Evolutionary conservation across 371 early-diverging fungal species (phyloP), one percentile per base, ranked within the genome.

Genomic region (Lichtheimia corymbifera): DNA sequence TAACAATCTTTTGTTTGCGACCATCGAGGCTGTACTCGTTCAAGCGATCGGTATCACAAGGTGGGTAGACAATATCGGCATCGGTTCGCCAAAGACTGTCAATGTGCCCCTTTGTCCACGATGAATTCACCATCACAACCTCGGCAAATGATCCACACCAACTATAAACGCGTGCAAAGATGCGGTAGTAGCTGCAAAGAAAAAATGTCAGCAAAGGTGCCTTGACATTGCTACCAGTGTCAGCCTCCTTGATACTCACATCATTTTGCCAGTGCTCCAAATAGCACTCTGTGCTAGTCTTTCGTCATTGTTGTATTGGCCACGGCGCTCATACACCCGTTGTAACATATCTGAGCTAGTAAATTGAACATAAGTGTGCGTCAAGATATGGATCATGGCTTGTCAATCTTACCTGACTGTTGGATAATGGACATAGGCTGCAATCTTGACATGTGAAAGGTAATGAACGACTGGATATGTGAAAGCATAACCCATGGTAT

Each of bases 401-500:
- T 13, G 25, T 20, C 42, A 51, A 28, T 50, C 49, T 20, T 70
- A 88, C 88, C 89, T 94, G 57, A 98, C 93, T 3, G 91, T 88
- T 2, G 99, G 99, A 62, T 98, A 98, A 71, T 98, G 99, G 13
- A 93, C 92, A 67, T 98, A 98, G 1, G 96, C 85, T 2, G 88
- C 87, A 12, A 97, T 86, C 47, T 73, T 83, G 64, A 78, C 73
- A 0, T 82, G 73, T 15, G 83, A 79, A n/a, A 94, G 59, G 30
- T 79, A 62, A 63, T 83, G 82, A 0, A 90, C 90, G 2, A 95
- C 42, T 4, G 97, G 97, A 67, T 93, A 96, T 1, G 91, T 91
- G 62, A 97, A 97, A 11, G 96, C 96, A 67, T 91, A 95, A 22
- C 99, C 99, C 79, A 96, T 88, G 0, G 97, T 94, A 64, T 98